Conservation (phyloP, 108 stramenopile species). For the Discostella pseudostelligera region DNA sequence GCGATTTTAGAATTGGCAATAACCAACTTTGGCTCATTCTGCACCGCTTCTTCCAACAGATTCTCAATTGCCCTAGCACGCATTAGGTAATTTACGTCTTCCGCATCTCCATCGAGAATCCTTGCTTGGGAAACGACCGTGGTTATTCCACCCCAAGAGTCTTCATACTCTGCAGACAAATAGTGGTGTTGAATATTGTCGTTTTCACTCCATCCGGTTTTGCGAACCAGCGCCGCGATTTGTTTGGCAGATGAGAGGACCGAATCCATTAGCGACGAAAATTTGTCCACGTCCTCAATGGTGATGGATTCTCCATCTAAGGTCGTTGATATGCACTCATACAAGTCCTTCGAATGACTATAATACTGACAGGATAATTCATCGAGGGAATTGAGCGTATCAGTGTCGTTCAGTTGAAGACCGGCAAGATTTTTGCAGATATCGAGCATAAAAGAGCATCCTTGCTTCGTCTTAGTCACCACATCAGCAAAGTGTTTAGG, state of each 20-base stretch:
- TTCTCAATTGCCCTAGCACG: conserved; percentile 65
- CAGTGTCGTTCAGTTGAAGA: conserved; percentile 26
- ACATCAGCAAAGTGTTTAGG: conserved; percentile 19
- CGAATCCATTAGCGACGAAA: conserved; percentile 22
- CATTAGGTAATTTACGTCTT: conserved; percentile 72
- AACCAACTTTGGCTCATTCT: conserved; percentile 64
- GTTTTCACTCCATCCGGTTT: conserved; percentile 19
- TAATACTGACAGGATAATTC: conserved; percentile 19
- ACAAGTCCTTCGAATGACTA: conserved; percentile 11
- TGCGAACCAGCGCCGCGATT: conserved; percentile 30
- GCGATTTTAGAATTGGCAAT: conserved; percentile 59
- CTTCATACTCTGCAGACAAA: conserved; percentile 77
- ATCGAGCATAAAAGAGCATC: conserved; percentile 29
- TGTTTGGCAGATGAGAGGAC: conserved; percentile 17
- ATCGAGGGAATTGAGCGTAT: conserved; percentile 20
- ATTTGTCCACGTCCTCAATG: conserved; percentile 20
- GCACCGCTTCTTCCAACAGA: conserved; percentile 54
- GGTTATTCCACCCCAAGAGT: conserved; percentile 75
- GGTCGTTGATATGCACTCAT: conserved; percentile 24
- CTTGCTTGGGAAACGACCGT: conserved; percentile 56
- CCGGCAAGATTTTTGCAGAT: conserved; percentile 35
- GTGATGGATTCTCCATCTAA: conserved; percentile 12
- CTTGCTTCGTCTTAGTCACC: conserved; percentile 29
- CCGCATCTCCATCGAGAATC: conserved; percentile 61
- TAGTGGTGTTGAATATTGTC: conserved; percentile 53